Evolutionary conservation across 2,329 filamentous ascomycete species (phyloP).

Genomic region (Phoma sp.): DNA sequence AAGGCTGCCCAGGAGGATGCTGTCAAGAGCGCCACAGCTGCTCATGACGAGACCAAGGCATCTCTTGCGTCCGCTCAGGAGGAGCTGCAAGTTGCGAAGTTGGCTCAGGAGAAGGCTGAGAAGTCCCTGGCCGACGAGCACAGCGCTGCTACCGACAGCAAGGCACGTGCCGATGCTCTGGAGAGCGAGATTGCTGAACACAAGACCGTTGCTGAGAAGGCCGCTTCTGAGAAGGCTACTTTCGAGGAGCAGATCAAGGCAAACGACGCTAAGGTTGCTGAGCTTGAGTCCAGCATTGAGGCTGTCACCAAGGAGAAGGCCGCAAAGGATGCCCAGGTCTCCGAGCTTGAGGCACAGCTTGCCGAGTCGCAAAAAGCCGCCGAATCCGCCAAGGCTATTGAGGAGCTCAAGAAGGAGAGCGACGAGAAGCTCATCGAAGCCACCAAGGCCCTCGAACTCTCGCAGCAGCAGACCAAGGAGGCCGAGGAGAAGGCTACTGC

Average conservation of each 20-base stretch:
- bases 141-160: constrained; percentile 25
- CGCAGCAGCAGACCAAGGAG: constrained; percentile 17
- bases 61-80: constrained; percentile 13
- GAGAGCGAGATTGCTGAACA: constrained; percentile 30
- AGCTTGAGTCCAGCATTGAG: constrained; percentile 27
- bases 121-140: constrained; percentile 23
- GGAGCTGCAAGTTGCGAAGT: constrained; percentile 18
- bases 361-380: constrained; percentile 21
- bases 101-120: constrained; percentile 16
- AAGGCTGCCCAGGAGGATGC: constrained; percentile 15
- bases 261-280: constrained; percentile 30
- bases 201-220: constrained; percentile 32
- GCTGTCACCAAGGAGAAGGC: constrained; percentile 22
- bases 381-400: constrained; percentile 25
- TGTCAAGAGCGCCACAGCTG: constrained; percentile 17
- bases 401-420: constrained; percentile 19
- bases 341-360: constrained; percentile 27
- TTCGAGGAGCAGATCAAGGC: constrained; percentile 34
- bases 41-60: constrained; percentile 17
- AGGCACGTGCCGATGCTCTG: constrained; percentile 21
- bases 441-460: constrained; percentile 13
- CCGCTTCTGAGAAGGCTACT: constrained; percentile 26
- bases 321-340: constrained; percentile 24
- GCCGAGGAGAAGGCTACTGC: constrained; percentile 15
- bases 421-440: constrained; percentile 18